phyloP scores from a whole-genome alignment of 106 monocot genomes.

The Allium fistulosum region DNA sequence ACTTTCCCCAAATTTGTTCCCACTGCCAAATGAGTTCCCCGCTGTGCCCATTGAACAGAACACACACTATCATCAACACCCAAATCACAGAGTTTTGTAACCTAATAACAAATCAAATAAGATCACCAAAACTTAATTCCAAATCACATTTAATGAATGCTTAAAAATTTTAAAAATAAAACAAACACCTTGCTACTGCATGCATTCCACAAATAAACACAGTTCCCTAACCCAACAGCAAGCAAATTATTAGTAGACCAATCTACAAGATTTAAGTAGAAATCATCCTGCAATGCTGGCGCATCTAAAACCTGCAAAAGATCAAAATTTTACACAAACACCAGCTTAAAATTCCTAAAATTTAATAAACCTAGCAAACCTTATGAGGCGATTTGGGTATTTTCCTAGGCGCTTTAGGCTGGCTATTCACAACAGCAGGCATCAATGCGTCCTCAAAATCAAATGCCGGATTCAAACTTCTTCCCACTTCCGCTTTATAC shows the following conservation, averaged over 20 bases:
- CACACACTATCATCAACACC: conserved; percentile 90
- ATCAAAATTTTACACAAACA: background rate
- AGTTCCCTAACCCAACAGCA: conserved; percentile 87
- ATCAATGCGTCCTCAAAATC: conserved; percentile 48
- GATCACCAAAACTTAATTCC: background rate
- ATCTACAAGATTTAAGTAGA: conserved; percentile 96
- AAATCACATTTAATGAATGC: background rate
- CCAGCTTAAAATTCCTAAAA: background rate
- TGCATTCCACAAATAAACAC: conserved; percentile 98
- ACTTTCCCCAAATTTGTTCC: conserved; percentile 89
- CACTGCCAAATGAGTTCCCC: conserved; percentile 78
- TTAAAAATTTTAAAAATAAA: background rate
- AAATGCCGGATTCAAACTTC: conserved; percentile 16
- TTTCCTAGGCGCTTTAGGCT: conserved; percentile 55
- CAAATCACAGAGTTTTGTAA: conserved; percentile 86
- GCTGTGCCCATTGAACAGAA: conserved; percentile 92
- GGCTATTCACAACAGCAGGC: conserved; percentile 22
- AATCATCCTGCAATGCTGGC: conserved; percentile 94
- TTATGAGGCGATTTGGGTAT: conserved; percentile 76
- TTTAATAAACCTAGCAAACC: conserved; percentile 16
- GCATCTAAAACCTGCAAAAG: conserved; percentile 82
- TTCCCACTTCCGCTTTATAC: conserved; percentile 67
- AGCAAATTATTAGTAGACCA: conserved; percentile 92
- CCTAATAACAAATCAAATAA: conserved; percentile 25
- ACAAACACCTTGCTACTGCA: conserved; percentile 91